Evolutionary conservation across 331 rosid species (phyloP), one percentile per base, ranked within the genome.

Genomic region (Rhamnella rubrinervis): DNA sequence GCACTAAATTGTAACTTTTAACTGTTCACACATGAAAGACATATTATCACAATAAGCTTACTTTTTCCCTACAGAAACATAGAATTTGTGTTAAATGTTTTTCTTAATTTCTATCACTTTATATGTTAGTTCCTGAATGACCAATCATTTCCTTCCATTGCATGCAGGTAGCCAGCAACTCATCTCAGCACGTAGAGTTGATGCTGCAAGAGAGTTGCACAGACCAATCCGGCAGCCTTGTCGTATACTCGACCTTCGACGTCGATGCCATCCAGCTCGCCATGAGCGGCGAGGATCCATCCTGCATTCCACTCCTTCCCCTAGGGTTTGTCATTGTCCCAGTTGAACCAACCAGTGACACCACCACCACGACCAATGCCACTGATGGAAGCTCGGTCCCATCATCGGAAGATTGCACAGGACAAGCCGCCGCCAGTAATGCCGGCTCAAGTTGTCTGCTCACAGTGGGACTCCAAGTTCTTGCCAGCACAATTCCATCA

Each of bases 201-300:
- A 89, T 93, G 91, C 83, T 93, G 71, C 98, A 91, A 74, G 98
- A 93, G 78, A 91, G 96, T 52, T 90, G 97, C 84, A 93, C 96
- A 0, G 97, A 88, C 38, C 76, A 78, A 11, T 93, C 96, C 0
- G 97, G 98, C 23, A 91, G 97, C 75, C 41, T 88, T 3, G 92
- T 93, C 0, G 95, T 87, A 35, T 91, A 84, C 77, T 67, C 97
- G 4, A 91, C 90, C 63, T 83, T 91, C 15, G 96, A 88, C 6
- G 98, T 93, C 7, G 97, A 93, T 16, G 85, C 96, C 7, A 83
- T 93, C 51, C 97, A 93, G 61, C 82, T 88, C 18, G 97, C 96
- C 21, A 93, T 93, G 98, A 87, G 83, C 21, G 91, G 97, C 0
- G 88, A 90, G 76, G 92, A 93, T 50, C 96, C 96, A 1, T 93